Conservation (phyloP, 192 early-diverging fungal species). For the Dissophora globulifera region DNA sequence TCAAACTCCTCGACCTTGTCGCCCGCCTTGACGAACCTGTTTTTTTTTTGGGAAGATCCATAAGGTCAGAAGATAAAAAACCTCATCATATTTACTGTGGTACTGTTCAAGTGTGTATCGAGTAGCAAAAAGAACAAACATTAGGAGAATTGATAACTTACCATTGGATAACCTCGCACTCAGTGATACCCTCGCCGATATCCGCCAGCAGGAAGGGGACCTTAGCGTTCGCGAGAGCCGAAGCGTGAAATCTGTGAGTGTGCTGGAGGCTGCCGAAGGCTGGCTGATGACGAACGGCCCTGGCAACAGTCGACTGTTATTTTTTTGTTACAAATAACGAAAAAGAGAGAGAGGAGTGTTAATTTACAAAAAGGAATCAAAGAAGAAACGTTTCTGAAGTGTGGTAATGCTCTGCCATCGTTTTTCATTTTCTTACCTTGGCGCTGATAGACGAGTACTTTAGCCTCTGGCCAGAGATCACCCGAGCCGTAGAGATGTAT, state of each 20-base stretch:
- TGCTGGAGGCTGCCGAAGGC: constrained; percentile 25
- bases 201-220: constrained; percentile 92
- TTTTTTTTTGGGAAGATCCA: neutral
- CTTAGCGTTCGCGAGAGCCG: constrained; percentile 49
- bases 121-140: no score
- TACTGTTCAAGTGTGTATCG: no score
- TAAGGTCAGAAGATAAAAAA: no score
- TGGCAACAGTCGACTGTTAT: constrained; percentile 29
- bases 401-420: no score
- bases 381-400: no score
- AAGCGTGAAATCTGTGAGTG: constrained; percentile 63
- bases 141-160: no score
- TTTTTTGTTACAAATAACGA: no score
- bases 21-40: constrained; percentile 93
- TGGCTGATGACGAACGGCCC: constrained; percentile 36
- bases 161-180: constrained; percentile 98
- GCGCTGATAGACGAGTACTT: constrained; percentile 43
- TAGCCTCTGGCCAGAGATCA: constrained; percentile 49
- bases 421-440: constrained; percentile 24
- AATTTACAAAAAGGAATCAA: neutral
- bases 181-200: constrained; percentile 98
- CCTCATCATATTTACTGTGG: no score
- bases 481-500: constrained; percentile 44
- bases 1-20: constrained; percentile 91
- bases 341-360: neutral